Base-by-base conservation (phyloP, 2,329 filamentous ascomycete species). In the Aspergillus sp. region DNA sequence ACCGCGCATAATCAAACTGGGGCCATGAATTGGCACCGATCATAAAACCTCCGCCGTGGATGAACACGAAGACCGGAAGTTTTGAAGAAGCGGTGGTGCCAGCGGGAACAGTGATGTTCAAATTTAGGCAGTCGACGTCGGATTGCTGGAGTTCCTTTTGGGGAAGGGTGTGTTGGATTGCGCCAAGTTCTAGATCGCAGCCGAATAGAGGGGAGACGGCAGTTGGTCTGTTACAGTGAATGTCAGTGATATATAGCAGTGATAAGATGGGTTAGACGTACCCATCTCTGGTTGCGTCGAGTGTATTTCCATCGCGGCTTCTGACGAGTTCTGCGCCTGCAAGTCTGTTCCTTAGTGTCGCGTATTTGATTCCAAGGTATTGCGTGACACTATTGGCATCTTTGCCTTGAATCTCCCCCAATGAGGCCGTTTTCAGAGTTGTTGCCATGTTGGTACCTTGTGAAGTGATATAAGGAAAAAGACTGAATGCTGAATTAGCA, bases 1-100 rank as follows among this genome's bases (percentile, higher is more conserved):
- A 51, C 1, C 68, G 60, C 4, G 61, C 61, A 17, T 72, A 60
- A 50, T 79, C 72, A 52, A 75, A 78, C 33, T 79, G 74, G 1
- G 77, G 77, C 67, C 75, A 80, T 39, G 70, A 77, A 38, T 71
- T 75, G 3, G 74, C 74, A 2, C 77, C 78, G 2, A 74, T 66
- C 2, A 63, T 60, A 43, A 77, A 74, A 0, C 73, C 77, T 9
- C 78, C 77, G 0, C 78, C 78, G 49, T 80, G 76, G 4, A 81
- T 69, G 52, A 77, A 78, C 1, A 77, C 67, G 35, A 79, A 66
- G 0, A 80, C 76, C 0, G 77, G 78, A 2, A 79, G 61, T 5
- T 67, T 69, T 10, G 61, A 59, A 4, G 55, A 47, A 0, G 30
- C 44, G 1, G 51, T 58, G 7, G 41, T 58, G 35, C 49, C 48